A percentile compares a stretch with the other conserved stretches of the same genome.
Conservation (phyloP, 495 filamentous ascomycete genomes). For the Aspergillus ostianus region DNA sequence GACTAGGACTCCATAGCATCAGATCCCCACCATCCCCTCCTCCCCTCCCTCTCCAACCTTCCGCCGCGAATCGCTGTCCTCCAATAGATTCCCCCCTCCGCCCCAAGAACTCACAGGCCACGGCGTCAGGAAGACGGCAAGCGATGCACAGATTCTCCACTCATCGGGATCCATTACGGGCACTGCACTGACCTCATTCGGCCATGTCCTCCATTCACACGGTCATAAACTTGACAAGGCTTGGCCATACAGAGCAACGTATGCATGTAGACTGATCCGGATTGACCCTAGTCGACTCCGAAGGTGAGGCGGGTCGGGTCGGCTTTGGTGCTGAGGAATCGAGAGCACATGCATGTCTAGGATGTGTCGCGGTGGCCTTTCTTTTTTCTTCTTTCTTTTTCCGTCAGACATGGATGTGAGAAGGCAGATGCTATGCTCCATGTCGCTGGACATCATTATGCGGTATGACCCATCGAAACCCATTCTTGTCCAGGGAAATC, state of each 20-base stretch:
- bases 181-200: slow-evolving; percentile 7
- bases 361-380: neutral
- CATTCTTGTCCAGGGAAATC: neutral
- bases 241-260: slow-evolving; percentile 1
- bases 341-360: neutral
- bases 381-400: neutral
- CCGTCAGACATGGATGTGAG: neutral
- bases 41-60: neutral
- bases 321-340: neutral
- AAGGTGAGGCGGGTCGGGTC: neutral
- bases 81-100: neutral
- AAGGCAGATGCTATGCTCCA: neutral
- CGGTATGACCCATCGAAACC: neutral
- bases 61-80: neutral
- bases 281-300: neutral
- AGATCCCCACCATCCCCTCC: neutral
- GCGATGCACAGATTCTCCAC: neutral
- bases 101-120: neutral
- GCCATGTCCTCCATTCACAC: slow-evolving; percentile 4
- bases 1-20: neutral
- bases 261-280: neutral
- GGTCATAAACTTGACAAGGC: neutral
- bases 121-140: slow-evolving; percentile 1
- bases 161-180: slow-evolving; percentile 5
- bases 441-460: neutral